Percentiles rank a stretch among this genome's conserved stretches.
Evolutionary conservation across 2,329 filamentous ascomycete genomes (phyloP).

Genomic region (Fusarium xyrophilum): DNA sequence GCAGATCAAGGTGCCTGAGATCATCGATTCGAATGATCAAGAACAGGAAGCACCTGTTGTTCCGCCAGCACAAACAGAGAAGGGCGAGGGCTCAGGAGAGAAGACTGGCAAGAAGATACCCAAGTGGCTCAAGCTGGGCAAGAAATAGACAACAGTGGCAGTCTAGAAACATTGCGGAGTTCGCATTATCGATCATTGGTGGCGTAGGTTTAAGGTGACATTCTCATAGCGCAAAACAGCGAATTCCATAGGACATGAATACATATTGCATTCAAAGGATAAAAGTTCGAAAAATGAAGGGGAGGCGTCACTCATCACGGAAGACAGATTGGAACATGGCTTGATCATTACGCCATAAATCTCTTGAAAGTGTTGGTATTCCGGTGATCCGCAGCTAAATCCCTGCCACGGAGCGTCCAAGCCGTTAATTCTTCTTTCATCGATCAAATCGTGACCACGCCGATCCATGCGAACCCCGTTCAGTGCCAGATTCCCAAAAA

Average conservation of each 20-base stretch:
- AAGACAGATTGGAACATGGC: slow-evolving; percentile 14
- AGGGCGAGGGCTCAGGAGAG: slow-evolving; percentile 49
- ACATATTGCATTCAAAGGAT: background rate
- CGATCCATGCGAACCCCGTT: slow-evolving; percentile 46
- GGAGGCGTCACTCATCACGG: background rate
- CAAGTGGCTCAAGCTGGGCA: slow-evolving; percentile 77
- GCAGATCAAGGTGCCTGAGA: slow-evolving; percentile 70
- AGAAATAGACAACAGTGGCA: slow-evolving; percentile 58
- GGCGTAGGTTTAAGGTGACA: slow-evolving; percentile 19
- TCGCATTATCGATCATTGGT: slow-evolving; percentile 14
- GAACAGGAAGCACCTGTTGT: slow-evolving; percentile 33
- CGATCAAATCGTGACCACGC: slow-evolving; percentile 48
- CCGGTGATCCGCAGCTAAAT: slow-evolving; percentile 45
- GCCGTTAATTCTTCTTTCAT: slow-evolving; percentile 43
- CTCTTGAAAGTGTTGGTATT: slow-evolving; percentile 47
- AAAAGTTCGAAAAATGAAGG: background rate
- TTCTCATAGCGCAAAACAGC: background rate
- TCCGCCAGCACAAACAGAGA: slow-evolving; percentile 44
- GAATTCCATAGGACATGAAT: background rate
- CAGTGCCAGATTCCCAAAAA: slow-evolving; percentile 41
- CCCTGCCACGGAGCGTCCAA: slow-evolving; percentile 44
- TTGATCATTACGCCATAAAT: slow-evolving; percentile 38
- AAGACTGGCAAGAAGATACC: slow-evolving; percentile 77
- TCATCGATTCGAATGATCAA: slow-evolving; percentile 53
- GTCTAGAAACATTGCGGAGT: background rate